Percentiles rank a stretch among this genome's conserved stretches.
Evolutionary conservation across 1,284 basidiomycete genomes (phyloP).

Genomic region (Leccinum fallax): DNA sequence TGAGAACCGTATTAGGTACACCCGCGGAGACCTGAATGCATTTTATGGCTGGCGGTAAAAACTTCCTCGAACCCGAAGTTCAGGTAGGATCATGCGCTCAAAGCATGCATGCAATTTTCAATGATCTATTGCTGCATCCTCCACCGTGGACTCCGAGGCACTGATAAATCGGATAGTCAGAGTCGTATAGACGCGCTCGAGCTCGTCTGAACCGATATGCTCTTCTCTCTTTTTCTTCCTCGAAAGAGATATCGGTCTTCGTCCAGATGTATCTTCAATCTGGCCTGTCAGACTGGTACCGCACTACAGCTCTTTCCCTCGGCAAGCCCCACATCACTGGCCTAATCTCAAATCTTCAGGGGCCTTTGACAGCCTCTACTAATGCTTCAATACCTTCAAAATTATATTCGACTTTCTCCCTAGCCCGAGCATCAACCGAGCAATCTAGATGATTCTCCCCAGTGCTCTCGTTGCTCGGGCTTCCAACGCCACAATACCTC

Average conservation of each 20-base stretch:
- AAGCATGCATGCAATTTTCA: not conserved
- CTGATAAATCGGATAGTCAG: not conserved
- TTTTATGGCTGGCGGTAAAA: not conserved
- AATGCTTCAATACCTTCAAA: not conserved
- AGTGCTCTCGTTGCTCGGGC: not conserved
- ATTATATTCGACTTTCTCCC: not conserved
- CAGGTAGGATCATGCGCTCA: no score
- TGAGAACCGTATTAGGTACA: not conserved
- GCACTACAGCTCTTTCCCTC: not conserved
- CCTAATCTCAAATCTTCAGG: not conserved
- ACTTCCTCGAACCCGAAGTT: no score
- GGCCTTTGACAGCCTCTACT: not conserved
- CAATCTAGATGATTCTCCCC: constrained; percentile 9
- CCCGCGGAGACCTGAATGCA: not conserved
- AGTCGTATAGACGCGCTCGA: not conserved
- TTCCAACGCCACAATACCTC: not conserved
- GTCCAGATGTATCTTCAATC: not conserved
- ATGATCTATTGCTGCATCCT: not conserved
- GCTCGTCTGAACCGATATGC: not conserved
- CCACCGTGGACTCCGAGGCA: not conserved
- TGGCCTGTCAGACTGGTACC: not conserved
- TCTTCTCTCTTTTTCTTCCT: not conserved
- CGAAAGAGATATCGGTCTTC: not conserved
- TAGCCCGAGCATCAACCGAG: not conserved
- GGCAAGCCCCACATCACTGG: not conserved